Base-by-base conservation (phyloP, 306 rosid genomes). In the Malus orientalis region DNA sequence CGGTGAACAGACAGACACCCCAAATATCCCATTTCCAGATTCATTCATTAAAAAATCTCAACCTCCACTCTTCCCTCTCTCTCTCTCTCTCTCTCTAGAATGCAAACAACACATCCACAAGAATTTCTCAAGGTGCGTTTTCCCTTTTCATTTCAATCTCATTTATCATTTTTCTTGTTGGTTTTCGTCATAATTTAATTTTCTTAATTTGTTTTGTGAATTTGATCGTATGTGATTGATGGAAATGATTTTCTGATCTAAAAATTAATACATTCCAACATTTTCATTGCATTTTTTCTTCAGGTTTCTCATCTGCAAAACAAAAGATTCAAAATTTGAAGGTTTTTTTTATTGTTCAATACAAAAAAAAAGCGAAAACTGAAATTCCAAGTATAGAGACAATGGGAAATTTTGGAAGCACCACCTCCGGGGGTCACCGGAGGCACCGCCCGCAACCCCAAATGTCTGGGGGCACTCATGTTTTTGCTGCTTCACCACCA, bases 401-500 rank as follows among this genome's bases (percentile, higher is more conserved):
- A 27, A 86, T 84, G 87, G 88, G 88, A n/a, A 86, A 82, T 72
- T 49, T 20, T 19, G 84, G 78, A n/a, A 76, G 84, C 78, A 59
- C 33, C 38, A 29, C 77, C 33, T 22, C 68, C 13, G 59, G 55
- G 20, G 20, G 81, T 61, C 79, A 74, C 49, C 75, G 80, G 60
- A 72, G 84, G 77, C 77, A 65, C 22, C 71, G 84, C 75, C 78
- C 67, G 4, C 70, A 42, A n/a, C 75, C 82, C 38, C 76, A 74
- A 61, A 11, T 14, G 1, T n/a, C 74, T 20, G 77, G 25, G 5
- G 64, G 63, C 36, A 58, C 69, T 2, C 64, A 23, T n/a, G 60
- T 65, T 32, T 64, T 25, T 58, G 78, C 75, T 64, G 69, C 75
- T 44, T 71, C 81, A n/a, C 45, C 83, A n/a, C 76, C 81, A 6